phyloP scores from a whole-genome alignment of 176 grass and related monocot species.

The Rhynchospora tenuis region DNA sequence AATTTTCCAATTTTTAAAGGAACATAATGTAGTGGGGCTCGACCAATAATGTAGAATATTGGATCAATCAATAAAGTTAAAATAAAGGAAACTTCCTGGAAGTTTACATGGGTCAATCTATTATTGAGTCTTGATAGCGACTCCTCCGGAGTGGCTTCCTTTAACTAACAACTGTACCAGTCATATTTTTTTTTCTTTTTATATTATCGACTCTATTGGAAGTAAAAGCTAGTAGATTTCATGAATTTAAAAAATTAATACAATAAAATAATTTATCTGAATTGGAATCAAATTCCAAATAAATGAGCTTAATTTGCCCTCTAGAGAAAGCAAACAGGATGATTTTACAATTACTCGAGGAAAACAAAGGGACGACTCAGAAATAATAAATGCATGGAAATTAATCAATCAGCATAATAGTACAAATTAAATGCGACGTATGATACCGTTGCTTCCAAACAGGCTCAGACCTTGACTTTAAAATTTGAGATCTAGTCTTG shows the following conservation, averaged over 20 bases:
- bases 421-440: too few species aligned
- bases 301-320: too few species aligned
- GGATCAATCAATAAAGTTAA: background rate
- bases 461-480: too few species aligned
- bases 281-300: background rate
- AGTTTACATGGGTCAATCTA: background rate
- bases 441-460: too few species aligned
- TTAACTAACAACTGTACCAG: background rate
- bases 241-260: background rate
- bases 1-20: too few species aligned
- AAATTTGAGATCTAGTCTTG: too few species aligned
- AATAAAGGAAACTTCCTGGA: background rate
- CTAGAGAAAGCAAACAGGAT: too few species aligned
- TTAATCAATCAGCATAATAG: background rate
- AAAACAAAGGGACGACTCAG: background rate
- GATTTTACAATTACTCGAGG: background rate
- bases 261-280: background rate
- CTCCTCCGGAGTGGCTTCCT: background rate
- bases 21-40: background rate
- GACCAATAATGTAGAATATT: background rate
- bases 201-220: background rate
- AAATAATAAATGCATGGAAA: background rate
- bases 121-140: background rate
- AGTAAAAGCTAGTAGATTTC: background rate
- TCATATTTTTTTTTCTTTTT: background rate